Conservation (phyloP, 495 filamentous ascomycete genomes). For the Daldinia bambusicola region DNA sequence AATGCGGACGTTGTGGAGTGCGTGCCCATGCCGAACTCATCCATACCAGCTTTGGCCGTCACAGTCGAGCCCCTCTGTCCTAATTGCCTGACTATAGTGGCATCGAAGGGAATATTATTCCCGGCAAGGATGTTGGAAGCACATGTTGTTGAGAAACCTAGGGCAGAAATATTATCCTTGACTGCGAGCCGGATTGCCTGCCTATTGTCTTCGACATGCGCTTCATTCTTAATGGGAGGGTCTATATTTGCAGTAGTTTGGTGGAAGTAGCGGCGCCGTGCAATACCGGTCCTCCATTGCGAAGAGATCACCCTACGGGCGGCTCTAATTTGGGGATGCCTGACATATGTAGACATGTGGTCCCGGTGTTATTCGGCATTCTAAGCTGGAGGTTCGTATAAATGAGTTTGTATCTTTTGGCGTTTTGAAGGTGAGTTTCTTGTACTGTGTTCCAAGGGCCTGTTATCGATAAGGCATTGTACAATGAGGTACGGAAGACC, state of each 20-base stretch:
- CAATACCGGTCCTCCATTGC: conserved; percentile 24
- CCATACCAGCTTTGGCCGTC: conserved; percentile 87
- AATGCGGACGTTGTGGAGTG: conserved; percentile 81
- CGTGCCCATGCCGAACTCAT: conserved; percentile 99
- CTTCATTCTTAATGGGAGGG: conserved; percentile 7
- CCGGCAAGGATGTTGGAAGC: conserved; percentile 78
- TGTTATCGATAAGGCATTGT: conserved; percentile 29
- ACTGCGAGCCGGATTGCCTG: conserved; percentile 66
- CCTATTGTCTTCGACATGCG: conserved; percentile 1
- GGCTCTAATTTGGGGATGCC: conserved; percentile 43
- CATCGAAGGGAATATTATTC: conserved; percentile 81
- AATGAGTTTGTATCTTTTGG: conserved; percentile 1
- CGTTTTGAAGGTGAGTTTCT: conserved; percentile 7
- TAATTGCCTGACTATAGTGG: conserved; percentile 78
- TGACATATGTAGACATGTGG: conserved; percentile 50
- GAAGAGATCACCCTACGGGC: conserved; percentile 42
- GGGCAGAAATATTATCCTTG: conserved; percentile 86
- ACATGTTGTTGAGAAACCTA: conserved; percentile 77
- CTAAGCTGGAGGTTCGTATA: neutral
- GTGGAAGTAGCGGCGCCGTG: conserved; percentile 30
- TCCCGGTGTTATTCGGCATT: conserved; percentile 26
- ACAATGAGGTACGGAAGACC: neutral
- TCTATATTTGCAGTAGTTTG: conserved; percentile 11
- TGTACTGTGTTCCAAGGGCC: neutral
- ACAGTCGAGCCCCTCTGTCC: conserved; percentile 71